phyloP scores from a whole-genome alignment of 148 eudicot genomes.

The Oxyria digyna region DNA sequence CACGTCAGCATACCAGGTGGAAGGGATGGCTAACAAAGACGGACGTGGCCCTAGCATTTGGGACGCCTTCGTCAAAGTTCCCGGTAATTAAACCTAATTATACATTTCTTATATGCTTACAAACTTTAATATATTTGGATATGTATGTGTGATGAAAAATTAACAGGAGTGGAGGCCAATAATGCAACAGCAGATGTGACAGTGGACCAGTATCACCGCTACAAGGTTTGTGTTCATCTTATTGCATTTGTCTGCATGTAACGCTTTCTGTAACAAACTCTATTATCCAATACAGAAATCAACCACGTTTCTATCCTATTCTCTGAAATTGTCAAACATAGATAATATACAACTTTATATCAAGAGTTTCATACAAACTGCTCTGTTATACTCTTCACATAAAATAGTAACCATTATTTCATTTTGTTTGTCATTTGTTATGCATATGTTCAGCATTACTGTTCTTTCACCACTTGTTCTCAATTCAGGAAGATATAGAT shows the following conservation, averaged over 20 bases:
- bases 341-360: too few species aligned
- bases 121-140: too few species aligned
- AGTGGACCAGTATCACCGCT: constrained; percentile 80
- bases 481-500: constrained; percentile 70
- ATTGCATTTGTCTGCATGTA: neutral
- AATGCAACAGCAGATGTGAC: constrained; percentile 62
- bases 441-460: neutral
- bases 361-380: too few species aligned
- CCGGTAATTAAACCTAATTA: too few species aligned
- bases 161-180: constrained; percentile 44
- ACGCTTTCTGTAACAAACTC: too few species aligned
- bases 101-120: too few species aligned
- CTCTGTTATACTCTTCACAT: too few species aligned
- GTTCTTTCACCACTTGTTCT: neutral
- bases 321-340: too few species aligned
- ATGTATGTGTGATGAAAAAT: neutral
- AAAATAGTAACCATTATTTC: too few species aligned
- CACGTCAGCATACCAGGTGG: constrained; percentile 85
- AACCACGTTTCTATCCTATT: too few species aligned
- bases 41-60: constrained; percentile 89
- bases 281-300: too few species aligned
- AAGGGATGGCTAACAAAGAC: constrained; percentile 62
- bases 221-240: constrained; percentile 28
- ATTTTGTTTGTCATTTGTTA: too few species aligned
- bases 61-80: constrained; percentile 55